Conservation (phyloP, 306 rosid species). For the Vicia villosa region DNA sequence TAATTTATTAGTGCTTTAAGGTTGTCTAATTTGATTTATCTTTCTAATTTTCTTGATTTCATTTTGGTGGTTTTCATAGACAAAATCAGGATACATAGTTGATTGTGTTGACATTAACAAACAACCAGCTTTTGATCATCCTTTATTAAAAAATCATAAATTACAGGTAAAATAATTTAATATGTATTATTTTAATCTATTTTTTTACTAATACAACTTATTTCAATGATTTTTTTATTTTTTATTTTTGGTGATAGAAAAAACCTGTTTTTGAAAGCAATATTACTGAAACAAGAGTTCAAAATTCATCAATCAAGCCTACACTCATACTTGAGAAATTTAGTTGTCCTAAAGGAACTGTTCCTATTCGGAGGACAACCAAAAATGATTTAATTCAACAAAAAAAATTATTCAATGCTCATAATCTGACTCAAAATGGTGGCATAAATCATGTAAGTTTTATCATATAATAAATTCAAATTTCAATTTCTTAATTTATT, state of each 20-base stretch:
- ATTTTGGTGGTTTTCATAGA: not conserved
- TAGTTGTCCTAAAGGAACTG: not conserved
- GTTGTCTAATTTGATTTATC: not conserved
- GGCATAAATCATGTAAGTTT: not conserved
- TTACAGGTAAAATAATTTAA: not conserved
- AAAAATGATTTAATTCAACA: not conserved
- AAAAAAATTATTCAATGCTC: not conserved
- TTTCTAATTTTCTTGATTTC: not conserved
- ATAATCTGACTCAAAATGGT: not conserved
- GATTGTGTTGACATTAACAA: constrained; percentile 30
- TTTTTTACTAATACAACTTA: not conserved
- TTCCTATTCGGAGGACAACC: too few relatives aligned
- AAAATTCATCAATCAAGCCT: not conserved
- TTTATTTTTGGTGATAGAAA: not conserved
- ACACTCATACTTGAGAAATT: not conserved
- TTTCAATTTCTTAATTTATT: not conserved
- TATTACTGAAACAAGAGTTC: not conserved
- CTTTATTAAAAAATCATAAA: constrained; percentile 13
- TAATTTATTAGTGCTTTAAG: not conserved
- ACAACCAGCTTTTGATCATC: constrained; percentile 18
- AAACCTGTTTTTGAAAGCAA: constrained; percentile 5
- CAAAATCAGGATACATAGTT: not conserved
- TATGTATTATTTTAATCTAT: not conserved
- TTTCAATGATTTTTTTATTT: not conserved
- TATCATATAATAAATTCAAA: not conserved